Conservation (phyloP, 2,329 filamentous ascomycete species). For the Paecilomyces dactylethromorphus region DNA sequence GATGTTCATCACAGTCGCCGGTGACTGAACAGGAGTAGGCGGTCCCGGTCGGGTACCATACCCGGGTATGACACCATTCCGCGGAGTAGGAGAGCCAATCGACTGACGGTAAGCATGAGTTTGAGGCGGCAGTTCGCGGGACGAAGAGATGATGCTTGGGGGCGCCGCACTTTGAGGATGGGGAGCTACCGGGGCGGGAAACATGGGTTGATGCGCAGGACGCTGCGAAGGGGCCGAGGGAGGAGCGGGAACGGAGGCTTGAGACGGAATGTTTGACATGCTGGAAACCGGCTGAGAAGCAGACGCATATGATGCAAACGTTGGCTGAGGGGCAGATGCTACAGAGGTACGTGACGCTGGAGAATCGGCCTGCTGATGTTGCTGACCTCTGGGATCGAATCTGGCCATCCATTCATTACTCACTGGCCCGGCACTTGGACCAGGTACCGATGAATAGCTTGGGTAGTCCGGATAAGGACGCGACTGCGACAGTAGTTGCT, state of each 20-base stretch:
- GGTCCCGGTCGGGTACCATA: slow-evolving; percentile 27
- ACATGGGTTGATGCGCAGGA: slow-evolving; percentile 21
- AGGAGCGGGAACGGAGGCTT: slow-evolving; percentile 29
- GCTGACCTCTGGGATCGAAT: slow-evolving; percentile 34
- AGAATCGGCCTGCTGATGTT: slow-evolving; percentile 13
- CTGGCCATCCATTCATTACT: slow-evolving; percentile 37
- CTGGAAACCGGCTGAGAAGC: slow-evolving; percentile 16
- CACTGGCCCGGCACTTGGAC: slow-evolving; percentile 15
- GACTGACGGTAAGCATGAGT: slow-evolving; percentile 15
- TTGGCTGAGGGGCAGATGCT: slow-evolving; percentile 17
- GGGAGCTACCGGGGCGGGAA: slow-evolving; percentile 15
- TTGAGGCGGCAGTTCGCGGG: slow-evolving; percentile 23
- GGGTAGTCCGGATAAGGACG: slow-evolving; percentile 28
- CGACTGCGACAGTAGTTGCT: slow-evolving; percentile 11
- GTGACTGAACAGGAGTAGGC: slow-evolving; percentile 23
- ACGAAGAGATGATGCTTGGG: slow-evolving; percentile 11
- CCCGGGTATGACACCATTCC: slow-evolving; percentile 16
- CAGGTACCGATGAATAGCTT: slow-evolving; percentile 20
- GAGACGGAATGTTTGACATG: slow-evolving; percentile 19
- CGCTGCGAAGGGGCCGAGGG: slow-evolving; percentile 24
- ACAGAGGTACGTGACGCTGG: no score
- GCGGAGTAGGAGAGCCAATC: slow-evolving; percentile 23
- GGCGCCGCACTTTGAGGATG: slow-evolving; percentile 15
- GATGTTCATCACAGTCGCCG: slow-evolving; percentile 21
- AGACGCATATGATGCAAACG: slow-evolving; percentile 22